Evolutionary conservation across 176 grass and related monocot species (phyloP).

Genomic region (Panicum miliaceum): DNA sequence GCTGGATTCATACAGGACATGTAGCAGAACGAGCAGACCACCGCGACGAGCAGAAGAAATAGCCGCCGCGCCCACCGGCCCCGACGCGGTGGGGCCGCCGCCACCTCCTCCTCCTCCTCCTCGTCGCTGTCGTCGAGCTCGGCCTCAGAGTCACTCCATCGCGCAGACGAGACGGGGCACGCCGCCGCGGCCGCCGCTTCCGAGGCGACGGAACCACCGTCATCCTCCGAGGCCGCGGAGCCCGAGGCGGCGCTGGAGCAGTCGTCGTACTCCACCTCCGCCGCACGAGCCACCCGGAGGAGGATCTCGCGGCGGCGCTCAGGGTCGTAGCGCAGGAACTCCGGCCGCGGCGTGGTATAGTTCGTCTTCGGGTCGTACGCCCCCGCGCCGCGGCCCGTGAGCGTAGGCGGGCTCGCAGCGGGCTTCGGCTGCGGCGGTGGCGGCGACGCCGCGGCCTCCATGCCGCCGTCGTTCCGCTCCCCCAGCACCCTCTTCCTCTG

Average conservation of each 20-base stretch:
- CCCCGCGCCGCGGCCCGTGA: constrained; percentile 20
- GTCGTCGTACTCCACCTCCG: constrained; percentile 31
- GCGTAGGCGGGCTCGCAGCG: constrained; percentile 19
- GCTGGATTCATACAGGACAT: constrained; percentile 12
- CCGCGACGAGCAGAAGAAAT: constrained; percentile 10
- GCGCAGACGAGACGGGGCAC: constrained; percentile 7
- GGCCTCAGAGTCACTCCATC: constrained; percentile 14
- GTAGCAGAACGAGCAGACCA: constrained; percentile 38
- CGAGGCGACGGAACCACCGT: not conserved
- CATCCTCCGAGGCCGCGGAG: constrained; percentile 23
- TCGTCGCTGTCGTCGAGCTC: not conserved
- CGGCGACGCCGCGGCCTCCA: not conserved
- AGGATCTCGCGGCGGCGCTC: constrained; percentile 64
- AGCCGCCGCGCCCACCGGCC: constrained; percentile 25
- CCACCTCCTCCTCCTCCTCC: not conserved
- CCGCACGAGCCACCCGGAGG: constrained; percentile 46
- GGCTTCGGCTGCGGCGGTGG: constrained; percentile 3
- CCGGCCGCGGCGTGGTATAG: constrained; percentile 72
- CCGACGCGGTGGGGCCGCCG: not conserved
- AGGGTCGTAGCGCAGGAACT: constrained; percentile 79
- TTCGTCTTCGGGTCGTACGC: constrained; percentile 80
- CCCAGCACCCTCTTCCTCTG: constrained; percentile 53
- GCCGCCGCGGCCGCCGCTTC: not conserved
- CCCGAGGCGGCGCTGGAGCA: constrained; percentile 32
- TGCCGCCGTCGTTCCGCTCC: constrained; percentile 26